phyloP scores from a whole-genome alignment of 306 rosid genomes.

The Alnus rubra region DNA sequence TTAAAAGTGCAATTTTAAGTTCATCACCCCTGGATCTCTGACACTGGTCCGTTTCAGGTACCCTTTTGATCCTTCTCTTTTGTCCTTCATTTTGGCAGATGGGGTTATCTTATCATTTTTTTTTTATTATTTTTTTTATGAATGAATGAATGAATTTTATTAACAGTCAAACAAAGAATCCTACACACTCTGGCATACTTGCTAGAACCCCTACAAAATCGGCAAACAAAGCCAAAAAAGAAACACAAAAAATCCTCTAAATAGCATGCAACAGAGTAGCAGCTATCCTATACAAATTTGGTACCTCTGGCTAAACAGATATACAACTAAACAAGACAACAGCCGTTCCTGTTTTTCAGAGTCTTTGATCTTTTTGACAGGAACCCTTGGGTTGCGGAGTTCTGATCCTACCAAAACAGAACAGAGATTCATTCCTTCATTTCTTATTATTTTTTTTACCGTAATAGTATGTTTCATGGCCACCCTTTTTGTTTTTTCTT shows the following conservation, averaged over 20 bases:
- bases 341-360: not conserved
- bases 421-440: not conserved
- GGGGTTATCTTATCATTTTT: not conserved
- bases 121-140: not conserved
- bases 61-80: not conserved
- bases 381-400: not conserved
- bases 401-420: not conserved
- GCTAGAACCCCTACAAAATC: too few species aligned
- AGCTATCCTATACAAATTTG: too few species aligned
- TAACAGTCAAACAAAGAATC: too few species aligned
- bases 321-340: too few species aligned
- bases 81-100: not conserved
- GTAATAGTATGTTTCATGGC: not conserved
- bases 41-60: not conserved
- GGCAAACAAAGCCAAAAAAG: too few species aligned
- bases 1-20: not conserved
- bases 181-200: too few species aligned
- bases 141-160: not conserved
- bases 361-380: not conserved
- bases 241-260: too few species aligned
- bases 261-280: too few species aligned
- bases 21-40: not conserved
- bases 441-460: not conserved
- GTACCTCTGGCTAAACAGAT: too few species aligned
- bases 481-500: not conserved